phyloP scores from a whole-genome alignment of 768 basidiomycete species.

The Russula sp. region DNA sequence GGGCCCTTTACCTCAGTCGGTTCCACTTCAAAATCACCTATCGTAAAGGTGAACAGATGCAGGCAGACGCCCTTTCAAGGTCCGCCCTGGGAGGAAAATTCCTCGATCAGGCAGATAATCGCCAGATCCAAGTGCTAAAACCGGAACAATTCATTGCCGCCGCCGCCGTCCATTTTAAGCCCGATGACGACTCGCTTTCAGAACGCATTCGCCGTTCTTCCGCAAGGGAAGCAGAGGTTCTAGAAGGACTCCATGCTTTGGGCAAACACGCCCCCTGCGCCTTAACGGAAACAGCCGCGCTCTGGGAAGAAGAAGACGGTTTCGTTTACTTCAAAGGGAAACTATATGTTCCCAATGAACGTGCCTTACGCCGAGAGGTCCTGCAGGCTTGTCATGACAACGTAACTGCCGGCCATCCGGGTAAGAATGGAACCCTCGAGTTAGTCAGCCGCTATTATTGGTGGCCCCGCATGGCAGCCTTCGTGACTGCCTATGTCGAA shows the following conservation, averaged over 20 bases:
- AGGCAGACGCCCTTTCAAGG: background rate
- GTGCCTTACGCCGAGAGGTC: background rate
- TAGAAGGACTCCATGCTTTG: too few relatives aligned
- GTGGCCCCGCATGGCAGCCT: conserved; percentile 27
- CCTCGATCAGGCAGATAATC: background rate
- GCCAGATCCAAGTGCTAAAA: too few relatives aligned
- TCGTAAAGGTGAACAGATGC: background rate
- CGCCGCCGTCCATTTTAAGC: too few relatives aligned
- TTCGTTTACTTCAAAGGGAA: conserved; percentile 25
- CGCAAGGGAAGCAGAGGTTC: too few relatives aligned
- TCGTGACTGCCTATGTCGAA: too few relatives aligned
- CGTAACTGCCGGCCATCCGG: background rate
- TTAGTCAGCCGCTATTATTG: conserved; percentile 19
- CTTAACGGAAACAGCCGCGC: too few relatives aligned
- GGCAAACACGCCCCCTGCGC: conserved; percentile 23
- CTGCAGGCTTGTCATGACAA: background rate
- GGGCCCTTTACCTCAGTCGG: background rate
- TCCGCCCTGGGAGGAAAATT: background rate
- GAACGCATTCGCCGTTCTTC: too few relatives aligned
- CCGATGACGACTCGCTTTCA: too few relatives aligned
- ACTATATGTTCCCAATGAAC: background rate
- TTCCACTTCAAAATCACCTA: background rate
- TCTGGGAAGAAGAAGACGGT: conserved; percentile 27
- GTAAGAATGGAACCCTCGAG: background rate
- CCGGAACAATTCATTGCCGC: too few relatives aligned